Evolutionary conservation across 306 rosid genomes (phyloP).

Genomic region (Prunus campanulata): DNA sequence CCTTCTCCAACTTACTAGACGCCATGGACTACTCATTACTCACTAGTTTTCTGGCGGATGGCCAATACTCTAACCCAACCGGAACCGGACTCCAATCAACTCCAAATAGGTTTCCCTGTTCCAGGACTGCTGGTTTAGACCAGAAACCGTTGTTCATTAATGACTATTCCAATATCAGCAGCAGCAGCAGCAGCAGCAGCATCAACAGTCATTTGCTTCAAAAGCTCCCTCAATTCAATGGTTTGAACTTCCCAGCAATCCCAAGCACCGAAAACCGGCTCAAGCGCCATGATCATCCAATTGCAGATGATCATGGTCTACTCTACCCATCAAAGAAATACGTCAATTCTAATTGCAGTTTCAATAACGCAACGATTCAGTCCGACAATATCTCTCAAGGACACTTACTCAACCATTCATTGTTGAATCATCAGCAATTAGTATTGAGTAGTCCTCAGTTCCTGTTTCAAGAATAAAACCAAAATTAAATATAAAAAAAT

Average conservation of each 20-base stretch:
- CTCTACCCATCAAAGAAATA: neutral
- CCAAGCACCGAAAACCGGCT: neutral
- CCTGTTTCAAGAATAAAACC: neutral
- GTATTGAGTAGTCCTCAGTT: neutral
- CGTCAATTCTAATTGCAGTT: neutral
- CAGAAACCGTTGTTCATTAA: neutral
- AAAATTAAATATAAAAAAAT: neutral
- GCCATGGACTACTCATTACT: constrained; percentile 5
- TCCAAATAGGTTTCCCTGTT: neutral
- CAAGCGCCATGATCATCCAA: neutral
- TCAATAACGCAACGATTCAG: neutral
- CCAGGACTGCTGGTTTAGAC: neutral
- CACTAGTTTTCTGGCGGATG: neutral
- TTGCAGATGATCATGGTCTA: neutral
- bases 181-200: neutral
- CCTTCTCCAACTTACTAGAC: neutral
- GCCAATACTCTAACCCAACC: neutral
- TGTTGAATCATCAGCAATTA: neutral
- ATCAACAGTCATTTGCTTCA: neutral
- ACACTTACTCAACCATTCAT: neutral
- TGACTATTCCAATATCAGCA: neutral
- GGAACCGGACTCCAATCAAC: neutral
- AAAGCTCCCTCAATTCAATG: neutral
- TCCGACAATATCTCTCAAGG: too few species aligned
- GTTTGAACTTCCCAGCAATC: neutral